phyloP scores from a whole-genome alignment of 1,139 yeast genomes.

The Taphrina wiesneri region DNA sequence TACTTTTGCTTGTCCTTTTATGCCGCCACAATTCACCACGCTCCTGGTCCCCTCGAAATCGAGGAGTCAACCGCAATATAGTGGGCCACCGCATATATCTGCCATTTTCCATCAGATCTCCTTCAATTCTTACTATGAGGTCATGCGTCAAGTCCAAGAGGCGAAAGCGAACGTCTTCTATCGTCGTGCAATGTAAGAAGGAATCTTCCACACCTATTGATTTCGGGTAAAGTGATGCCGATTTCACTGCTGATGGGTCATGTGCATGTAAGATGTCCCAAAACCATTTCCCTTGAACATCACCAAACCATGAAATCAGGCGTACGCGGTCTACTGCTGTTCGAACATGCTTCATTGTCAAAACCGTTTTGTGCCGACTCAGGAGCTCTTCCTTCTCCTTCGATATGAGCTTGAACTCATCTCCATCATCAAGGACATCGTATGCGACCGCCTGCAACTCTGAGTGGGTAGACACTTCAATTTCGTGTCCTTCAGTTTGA shows the following conservation, averaged over 20 bases:
- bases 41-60: slow-evolving; percentile 28
- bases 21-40: slow-evolving; percentile 18
- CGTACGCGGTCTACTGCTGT: background rate
- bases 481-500: background rate
- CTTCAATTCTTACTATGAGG: slow-evolving; percentile 30
- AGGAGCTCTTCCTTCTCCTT: slow-evolving; percentile 17
- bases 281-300: slow-evolving; percentile 39
- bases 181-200: slow-evolving; percentile 37
- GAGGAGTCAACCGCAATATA: slow-evolving; percentile 6
- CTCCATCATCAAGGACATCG: slow-evolving; percentile 13
- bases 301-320: slow-evolving; percentile 35
- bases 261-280: slow-evolving; percentile 45
- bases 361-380: background rate
- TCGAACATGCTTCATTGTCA: slow-evolving; percentile 17
- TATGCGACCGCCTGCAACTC: background rate
- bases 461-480: background rate
- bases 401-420: slow-evolving; percentile 16
- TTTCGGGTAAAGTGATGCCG: slow-evolving; percentile 42
- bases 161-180: slow-evolving; percentile 38
- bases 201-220: slow-evolving; percentile 48
- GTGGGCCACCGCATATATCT: slow-evolving; percentile 23
- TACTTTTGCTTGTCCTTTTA: slow-evolving; percentile 31
- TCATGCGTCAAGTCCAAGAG: slow-evolving; percentile 35
- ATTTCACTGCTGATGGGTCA: slow-evolving; percentile 42
- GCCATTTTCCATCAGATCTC: slow-evolving; percentile 30